phyloP scores from a whole-genome alignment of 345 rosid genomes.

The Euphorbia peplus region DNA sequence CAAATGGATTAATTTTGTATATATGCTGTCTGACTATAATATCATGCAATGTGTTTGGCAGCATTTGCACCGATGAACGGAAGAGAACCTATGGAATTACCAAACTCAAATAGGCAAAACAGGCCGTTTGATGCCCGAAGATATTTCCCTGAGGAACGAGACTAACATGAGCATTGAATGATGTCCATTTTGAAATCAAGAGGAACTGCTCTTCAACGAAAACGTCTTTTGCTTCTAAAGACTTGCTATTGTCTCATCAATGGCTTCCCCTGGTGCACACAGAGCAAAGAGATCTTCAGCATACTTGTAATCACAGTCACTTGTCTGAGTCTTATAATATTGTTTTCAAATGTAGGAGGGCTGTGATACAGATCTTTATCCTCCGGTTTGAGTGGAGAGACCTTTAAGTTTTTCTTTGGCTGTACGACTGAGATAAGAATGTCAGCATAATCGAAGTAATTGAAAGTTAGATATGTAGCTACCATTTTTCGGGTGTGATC shows the following conservation, averaged over 20 bases:
- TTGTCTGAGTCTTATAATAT: not conserved
- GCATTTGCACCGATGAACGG: constrained; percentile 83
- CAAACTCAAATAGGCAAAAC: constrained; percentile 29
- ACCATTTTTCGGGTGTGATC: too few species aligned
- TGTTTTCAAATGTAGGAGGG: not conserved
- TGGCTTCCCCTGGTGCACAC: not conserved
- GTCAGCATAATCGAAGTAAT: too few species aligned
- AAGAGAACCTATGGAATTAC: constrained; percentile 26
- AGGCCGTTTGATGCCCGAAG: constrained; percentile 49
- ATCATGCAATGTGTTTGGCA: constrained; percentile 26
- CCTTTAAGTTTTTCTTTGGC: not conserved
- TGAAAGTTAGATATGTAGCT: too few species aligned
- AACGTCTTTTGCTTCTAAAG: not conserved
- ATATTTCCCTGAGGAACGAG: constrained; percentile 21
- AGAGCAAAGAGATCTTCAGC: not conserved
- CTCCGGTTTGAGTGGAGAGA: too few species aligned
- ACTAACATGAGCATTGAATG: not conserved
- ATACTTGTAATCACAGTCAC: not conserved
- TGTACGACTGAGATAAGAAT: not conserved
- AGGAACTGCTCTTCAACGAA: not conserved
- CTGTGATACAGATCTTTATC: not conserved
- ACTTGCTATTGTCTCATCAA: not conserved
- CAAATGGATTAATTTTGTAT: not conserved
- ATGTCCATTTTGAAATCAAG: too few species aligned
- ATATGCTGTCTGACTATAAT: not conserved